Conservation (phyloP, 805 yeast genomes). For the Vanderwaltozyma verrucispora region DNA sequence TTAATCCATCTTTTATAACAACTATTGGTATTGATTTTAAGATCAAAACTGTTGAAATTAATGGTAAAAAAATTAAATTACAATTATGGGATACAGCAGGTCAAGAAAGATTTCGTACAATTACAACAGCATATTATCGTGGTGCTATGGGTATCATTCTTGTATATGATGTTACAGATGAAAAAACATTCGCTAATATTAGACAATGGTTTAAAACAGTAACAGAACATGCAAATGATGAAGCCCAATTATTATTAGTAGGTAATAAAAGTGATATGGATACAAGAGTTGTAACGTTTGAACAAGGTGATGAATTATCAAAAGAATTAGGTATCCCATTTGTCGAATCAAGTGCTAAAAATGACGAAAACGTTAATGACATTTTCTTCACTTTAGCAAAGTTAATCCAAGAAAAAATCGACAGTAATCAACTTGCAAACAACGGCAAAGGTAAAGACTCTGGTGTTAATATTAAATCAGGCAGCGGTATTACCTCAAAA, state of each 20-base stretch:
- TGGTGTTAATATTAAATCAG: constrained; percentile 32
- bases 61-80: constrained; percentile 85
- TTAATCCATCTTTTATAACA: constrained; percentile 92
- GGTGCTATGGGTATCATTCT: constrained; percentile 84
- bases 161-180: constrained; percentile 79
- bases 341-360: constrained; percentile 93
- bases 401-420: constrained; percentile 70
- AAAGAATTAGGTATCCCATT: constrained; percentile 80
- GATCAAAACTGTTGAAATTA: constrained; percentile 88
- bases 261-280: constrained; percentile 94
- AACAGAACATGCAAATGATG: constrained; percentile 92
- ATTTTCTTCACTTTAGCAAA: constrained; percentile 85
- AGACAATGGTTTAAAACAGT: constrained; percentile 95
- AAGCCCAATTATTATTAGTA: constrained; percentile 85
- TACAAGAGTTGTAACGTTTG: constrained; percentile 74
- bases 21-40: constrained; percentile 98
- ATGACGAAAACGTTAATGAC: constrained; percentile 83
- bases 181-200: constrained; percentile 84
- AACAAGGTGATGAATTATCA: constrained; percentile 87
- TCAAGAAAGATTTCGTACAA: constrained; percentile 92
- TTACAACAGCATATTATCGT: constrained; percentile 85
- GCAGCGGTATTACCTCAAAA: constrained; percentile 35
- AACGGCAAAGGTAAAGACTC: constrained; percentile 41
- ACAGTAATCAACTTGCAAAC: constrained; percentile 40
- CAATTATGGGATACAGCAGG: constrained; percentile 98